Percentiles rank a stretch among this genome's conserved stretches.
phyloP scores from a whole-genome alignment of 805 yeast species.

The Kluyveromyces nonfermentans region DNA sequence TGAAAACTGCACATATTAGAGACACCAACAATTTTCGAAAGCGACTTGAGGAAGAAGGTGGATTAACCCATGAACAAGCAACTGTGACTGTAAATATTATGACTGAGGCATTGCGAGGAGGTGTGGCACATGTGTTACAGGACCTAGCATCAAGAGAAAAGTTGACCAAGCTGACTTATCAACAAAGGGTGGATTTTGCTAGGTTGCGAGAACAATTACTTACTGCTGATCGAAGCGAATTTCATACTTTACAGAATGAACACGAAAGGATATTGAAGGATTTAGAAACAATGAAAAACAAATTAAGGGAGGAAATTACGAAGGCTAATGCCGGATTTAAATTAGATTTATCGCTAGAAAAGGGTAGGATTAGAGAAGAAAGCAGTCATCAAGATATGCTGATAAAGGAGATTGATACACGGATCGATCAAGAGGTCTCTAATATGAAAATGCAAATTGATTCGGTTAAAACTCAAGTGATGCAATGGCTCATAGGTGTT shows the following conservation, averaged over 20 bases:
- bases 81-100: constrained; percentile 70
- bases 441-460: constrained; percentile 94
- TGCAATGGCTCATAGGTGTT: constrained; percentile 98
- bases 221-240: constrained; percentile 78
- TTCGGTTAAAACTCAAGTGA: constrained; percentile 88
- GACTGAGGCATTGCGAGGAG: constrained; percentile 67
- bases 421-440: constrained; percentile 91
- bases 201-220: constrained; percentile 87
- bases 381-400: constrained; percentile 86
- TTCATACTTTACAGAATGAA: constrained; percentile 71
- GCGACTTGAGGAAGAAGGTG: constrained; percentile 49
- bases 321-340: constrained; percentile 85
- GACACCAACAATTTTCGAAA: constrained; percentile 71
- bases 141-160: constrained; percentile 81
- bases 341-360: constrained; percentile 83
- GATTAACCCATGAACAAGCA: constrained; percentile 69
- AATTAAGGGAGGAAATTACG: constrained; percentile 83
- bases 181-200: constrained; percentile 94
- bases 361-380: constrained; percentile 92
- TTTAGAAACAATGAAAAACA: constrained; percentile 74
- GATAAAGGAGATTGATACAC: constrained; percentile 87
- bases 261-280: constrained; percentile 79
- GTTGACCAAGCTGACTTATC: constrained; percentile 76
- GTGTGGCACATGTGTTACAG: constrained; percentile 62
- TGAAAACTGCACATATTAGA: constrained; percentile 36